Percentiles rank a stretch among this genome's conserved stretches.
Evolutionary conservation across 768 basidiomycete species (phyloP).

Genomic region (Mrakia blollopis): DNA sequence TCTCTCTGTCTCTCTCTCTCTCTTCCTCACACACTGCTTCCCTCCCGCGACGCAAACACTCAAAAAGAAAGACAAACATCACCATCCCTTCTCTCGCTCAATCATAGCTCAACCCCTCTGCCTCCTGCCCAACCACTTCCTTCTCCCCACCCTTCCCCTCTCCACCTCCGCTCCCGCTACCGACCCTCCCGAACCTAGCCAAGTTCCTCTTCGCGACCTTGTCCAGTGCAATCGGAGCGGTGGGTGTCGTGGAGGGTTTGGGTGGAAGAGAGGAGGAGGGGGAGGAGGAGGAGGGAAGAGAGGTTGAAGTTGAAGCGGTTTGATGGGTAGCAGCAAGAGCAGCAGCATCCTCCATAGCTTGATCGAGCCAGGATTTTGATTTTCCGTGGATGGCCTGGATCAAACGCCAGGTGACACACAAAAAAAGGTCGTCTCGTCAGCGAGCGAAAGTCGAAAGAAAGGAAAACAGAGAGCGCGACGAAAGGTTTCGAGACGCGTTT

Average conservation of each 20-base stretch:
- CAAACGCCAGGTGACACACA: no score
- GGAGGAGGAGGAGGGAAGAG: no score
- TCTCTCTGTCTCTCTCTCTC: no score
- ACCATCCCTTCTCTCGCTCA: background rate
- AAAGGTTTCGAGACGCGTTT: no score
- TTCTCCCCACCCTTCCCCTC: background rate
- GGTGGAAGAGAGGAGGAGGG: background rate
- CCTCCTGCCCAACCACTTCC: background rate
- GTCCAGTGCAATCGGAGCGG: background rate
- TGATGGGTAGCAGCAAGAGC: background rate
- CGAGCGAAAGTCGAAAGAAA: no score
- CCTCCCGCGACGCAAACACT: no score
- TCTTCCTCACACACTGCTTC: no score
- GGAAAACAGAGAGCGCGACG: no score
- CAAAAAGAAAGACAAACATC: background rate
- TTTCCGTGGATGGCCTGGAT: conserved; percentile 6
- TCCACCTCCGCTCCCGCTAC: background rate
- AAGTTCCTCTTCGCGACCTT: background rate
- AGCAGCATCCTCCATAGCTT: conserved; percentile 12
- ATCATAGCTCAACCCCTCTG: conserved; percentile 7
- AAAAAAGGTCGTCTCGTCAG: no score
- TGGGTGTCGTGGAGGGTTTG: background rate
- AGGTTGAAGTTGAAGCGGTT: background rate
- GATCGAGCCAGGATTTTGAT: conserved; percentile 8
- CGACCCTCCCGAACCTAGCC: background rate